Percentiles rank a stretch among this genome's conserved stretches.
Conservation (phyloP, 2,329 filamentous ascomycete genomes). For the Talaromyces sp. region DNA sequence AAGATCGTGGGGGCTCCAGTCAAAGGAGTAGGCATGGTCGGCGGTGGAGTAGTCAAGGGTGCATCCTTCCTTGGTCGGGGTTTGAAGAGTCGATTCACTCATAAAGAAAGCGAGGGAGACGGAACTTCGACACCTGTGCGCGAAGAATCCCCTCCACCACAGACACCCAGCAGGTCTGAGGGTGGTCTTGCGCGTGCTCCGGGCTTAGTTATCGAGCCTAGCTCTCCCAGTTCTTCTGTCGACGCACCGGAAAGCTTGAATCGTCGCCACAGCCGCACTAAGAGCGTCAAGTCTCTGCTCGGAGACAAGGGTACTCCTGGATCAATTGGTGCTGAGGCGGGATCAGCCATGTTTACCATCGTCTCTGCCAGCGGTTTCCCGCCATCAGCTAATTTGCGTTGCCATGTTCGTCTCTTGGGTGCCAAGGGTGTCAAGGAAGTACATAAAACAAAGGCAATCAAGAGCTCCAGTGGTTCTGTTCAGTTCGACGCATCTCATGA, state of each 20-base stretch:
- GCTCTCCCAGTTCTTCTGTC: slow-evolving; percentile 24
- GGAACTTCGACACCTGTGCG: slow-evolving; percentile 20
- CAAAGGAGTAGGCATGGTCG: slow-evolving; percentile 81
- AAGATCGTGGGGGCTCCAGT: slow-evolving; percentile 95
- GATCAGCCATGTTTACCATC: slow-evolving; percentile 77
- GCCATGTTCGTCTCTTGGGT: slow-evolving; percentile 66
- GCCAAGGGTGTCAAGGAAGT: slow-evolving; percentile 72
- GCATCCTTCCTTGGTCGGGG: slow-evolving; percentile 87
- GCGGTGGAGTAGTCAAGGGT: slow-evolving; percentile 81
- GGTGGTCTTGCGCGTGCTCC: slow-evolving; percentile 25
- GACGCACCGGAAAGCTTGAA: slow-evolving; percentile 23
- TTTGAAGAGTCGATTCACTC: slow-evolving; percentile 59
- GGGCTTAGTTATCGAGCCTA: slow-evolving; percentile 33
- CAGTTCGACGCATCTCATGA: slow-evolving; percentile 66
- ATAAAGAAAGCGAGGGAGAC: slow-evolving; percentile 31
- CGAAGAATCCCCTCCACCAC: slow-evolving; percentile 26
- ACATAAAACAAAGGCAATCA: slow-evolving; percentile 90
- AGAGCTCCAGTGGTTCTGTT: slow-evolving; percentile 63
- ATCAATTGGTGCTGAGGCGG: slow-evolving; percentile 54
- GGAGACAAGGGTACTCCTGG: slow-evolving; percentile 42
- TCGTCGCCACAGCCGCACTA: slow-evolving; percentile 47
- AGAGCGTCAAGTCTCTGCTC: slow-evolving; percentile 53
- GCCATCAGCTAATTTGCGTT: slow-evolving; percentile 72
- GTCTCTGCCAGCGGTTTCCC: slow-evolving; percentile 77
- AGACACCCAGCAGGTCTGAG: slow-evolving; percentile 22